Evolutionary conservation across 805 yeast species (phyloP).

Genomic region (Metschnikowia lochheadii): DNA sequence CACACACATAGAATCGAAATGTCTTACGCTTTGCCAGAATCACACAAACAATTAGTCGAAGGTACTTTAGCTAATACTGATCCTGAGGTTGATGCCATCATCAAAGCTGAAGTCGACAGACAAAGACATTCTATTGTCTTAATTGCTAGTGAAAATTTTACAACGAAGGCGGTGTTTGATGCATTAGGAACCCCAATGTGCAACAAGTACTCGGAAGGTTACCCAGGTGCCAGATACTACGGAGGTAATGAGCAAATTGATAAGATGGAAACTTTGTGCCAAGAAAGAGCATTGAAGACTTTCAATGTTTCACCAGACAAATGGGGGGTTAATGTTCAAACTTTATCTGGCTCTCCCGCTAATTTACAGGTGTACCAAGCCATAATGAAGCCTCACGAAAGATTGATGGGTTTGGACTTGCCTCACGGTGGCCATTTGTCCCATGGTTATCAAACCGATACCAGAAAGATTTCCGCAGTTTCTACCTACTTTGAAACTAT

Average conservation of each 20-base stretch:
- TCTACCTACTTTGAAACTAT: constrained; percentile 96
- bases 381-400: constrained; percentile 88
- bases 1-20: constrained; percentile 17
- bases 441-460: constrained; percentile 95
- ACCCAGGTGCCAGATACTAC: constrained; percentile 98
- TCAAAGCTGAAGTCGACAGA: constrained; percentile 79
- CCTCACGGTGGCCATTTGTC: constrained; percentile 99
- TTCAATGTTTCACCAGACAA: constrained; percentile 71
- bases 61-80: constrained; percentile 64
- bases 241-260: constrained; percentile 98
- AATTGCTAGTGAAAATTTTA: constrained; percentile 96
- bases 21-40: constrained; percentile 46
- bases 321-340: constrained; percentile 99
- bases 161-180: constrained; percentile 93
- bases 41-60: constrained; percentile 52
- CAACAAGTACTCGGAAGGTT: constrained; percentile 98
- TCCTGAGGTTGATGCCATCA: constrained; percentile 72
- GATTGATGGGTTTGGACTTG: constrained; percentile 95
- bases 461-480: constrained; percentile 90
- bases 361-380: constrained; percentile 96
- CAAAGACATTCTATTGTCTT: constrained; percentile 91
- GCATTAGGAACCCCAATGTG: constrained; percentile 97
- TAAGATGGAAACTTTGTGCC: constrained; percentile 88
- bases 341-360: constrained; percentile 96
- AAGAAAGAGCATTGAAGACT: constrained; percentile 89